Percentiles rank a stretch among this genome's conserved stretches.
phyloP scores from a whole-genome alignment of 75 land plant genomes.

The Pinus taeda region DNA sequence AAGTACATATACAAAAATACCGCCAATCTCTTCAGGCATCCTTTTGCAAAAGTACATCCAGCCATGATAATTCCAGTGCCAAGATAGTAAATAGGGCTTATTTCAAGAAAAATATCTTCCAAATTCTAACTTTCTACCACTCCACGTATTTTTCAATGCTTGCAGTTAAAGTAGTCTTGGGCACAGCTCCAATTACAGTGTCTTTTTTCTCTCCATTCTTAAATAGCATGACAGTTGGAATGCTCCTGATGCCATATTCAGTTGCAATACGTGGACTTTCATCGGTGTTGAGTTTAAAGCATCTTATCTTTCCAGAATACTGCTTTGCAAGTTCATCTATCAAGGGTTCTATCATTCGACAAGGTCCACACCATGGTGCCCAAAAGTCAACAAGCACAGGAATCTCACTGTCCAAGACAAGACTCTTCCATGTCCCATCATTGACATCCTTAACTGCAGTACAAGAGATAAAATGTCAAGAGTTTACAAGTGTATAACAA shows the following conservation, averaged over 20 bases:
- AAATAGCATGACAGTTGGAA: constrained; percentile 80
- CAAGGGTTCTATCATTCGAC: constrained; percentile 80
- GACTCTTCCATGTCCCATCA: constrained; percentile 41
- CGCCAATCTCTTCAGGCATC: neutral
- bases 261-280: constrained; percentile 74
- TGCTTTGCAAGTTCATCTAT: constrained; percentile 76
- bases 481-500: neutral
- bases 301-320: constrained; percentile 68
- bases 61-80: constrained; percentile 5
- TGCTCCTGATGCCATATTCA: constrained; percentile 81
- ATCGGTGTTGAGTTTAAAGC: constrained; percentile 80
- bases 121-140: constrained; percentile 6
- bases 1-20: constrained; percentile 5
- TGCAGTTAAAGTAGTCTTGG: constrained; percentile 54
- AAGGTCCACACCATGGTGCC: constrained; percentile 96
- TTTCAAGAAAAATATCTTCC: constrained; percentile 2
- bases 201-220: constrained; percentile 82
- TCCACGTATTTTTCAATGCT: constrained; percentile 67
- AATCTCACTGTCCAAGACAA: constrained; percentile 45
- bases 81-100: constrained; percentile 7
- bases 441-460: constrained; percentile 58
- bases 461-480: neutral
- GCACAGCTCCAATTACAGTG: constrained; percentile 86
- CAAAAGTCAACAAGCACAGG: constrained; percentile 90
- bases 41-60: constrained; percentile 9